These are phyloP conservation scores for Arabidopsis arenosa DNA, from an alignment of 345 rosid genomes.

Conservation along the genomic window DNA sequence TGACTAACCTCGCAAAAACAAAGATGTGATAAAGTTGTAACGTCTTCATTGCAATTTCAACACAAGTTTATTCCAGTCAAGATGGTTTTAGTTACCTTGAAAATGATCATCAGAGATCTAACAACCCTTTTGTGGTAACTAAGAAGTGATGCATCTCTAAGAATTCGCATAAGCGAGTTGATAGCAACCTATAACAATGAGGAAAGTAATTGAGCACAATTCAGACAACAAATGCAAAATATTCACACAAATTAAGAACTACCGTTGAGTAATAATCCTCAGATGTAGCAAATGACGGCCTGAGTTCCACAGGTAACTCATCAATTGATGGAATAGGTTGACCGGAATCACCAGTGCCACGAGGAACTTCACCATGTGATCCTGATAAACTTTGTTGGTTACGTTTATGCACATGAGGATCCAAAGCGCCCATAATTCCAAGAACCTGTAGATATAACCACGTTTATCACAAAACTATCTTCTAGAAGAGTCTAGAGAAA, in stretches of 20 bases:
- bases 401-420: slow-evolving; percentile 92
- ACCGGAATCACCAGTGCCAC: slow-evolving; percentile 92
- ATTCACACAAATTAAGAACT: slow-evolving; percentile 38
- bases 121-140: slow-evolving; percentile 99
- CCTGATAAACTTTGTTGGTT: slow-evolving; percentile 83
- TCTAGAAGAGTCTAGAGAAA: slow-evolving; percentile 27
- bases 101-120: slow-evolving; percentile 94
- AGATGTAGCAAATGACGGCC: slow-evolving; percentile 94
- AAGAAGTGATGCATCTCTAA: slow-evolving; percentile 94
- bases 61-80: slow-evolving; percentile 3
- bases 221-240: slow-evolving; percentile 28
- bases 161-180: slow-evolving; percentile 96
- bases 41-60: slow-evolving; percentile 14
- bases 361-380: slow-evolving; percentile 86
- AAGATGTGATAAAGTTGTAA: slow-evolving; percentile 24
- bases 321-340: slow-evolving; percentile 88
- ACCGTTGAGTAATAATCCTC: slow-evolving; percentile 98
- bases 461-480: slow-evolving; percentile 40
- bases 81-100: slow-evolving; percentile 64
- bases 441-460: slow-evolving; percentile 69
- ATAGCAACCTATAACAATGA: slow-evolving; percentile 78
- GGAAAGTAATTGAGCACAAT: slow-evolving; percentile 38
- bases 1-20: slow-evolving; percentile 76
- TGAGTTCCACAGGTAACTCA: slow-evolving; percentile 86
- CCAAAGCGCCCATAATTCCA: slow-evolving; percentile 99